Percentiles rank a stretch among this genome's conserved stretches.
Conservation (phyloP, 2,329 filamentous ascomycete genomes). For the Aspergillus ochraceus region DNA sequence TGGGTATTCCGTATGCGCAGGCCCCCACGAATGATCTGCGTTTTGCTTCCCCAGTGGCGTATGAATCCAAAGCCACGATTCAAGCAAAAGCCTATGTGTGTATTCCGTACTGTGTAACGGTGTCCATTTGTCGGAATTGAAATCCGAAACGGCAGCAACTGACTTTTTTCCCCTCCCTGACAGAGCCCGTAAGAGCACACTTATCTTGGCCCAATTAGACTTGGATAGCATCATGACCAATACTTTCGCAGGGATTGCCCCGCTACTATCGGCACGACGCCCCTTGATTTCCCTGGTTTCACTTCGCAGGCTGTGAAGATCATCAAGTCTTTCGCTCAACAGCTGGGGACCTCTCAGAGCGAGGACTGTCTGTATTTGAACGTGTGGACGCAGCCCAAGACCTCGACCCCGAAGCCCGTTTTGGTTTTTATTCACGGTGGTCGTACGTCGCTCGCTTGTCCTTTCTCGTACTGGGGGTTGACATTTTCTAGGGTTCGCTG, state of each 20-base stretch:
- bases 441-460: slow-evolving; percentile 24
- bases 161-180: not conserved
- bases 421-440: slow-evolving; percentile 46
- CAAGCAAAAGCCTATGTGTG: slow-evolving; percentile 15
- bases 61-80: slow-evolving; percentile 10
- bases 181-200: slow-evolving; percentile 17
- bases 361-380: slow-evolving; percentile 40
- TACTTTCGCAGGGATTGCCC: slow-evolving; percentile 23
- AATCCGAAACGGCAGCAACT: not conserved
- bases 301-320: slow-evolving; percentile 22
- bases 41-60: slow-evolving; percentile 25
- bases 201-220: not conserved
- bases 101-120: not conserved
- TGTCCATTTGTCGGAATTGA: not conserved
- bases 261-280: slow-evolving; percentile 15
- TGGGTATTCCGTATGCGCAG: slow-evolving; percentile 30
- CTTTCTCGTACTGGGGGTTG: not conserved
- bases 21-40: slow-evolving; percentile 28
- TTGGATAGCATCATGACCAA: not conserved
- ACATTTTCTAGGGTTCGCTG: slow-evolving; percentile 32
- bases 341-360: slow-evolving; percentile 27
- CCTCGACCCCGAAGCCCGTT: slow-evolving; percentile 33
- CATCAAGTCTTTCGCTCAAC: slow-evolving; percentile 21
- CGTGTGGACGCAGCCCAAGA: slow-evolving; percentile 28
- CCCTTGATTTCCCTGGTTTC: slow-evolving; percentile 20